A percentile compares a stretch with the other conserved stretches of the same genome.
Evolutionary conservation across 2,329 filamentous ascomycete species (phyloP).

Genomic region (Pyricularia grisea): DNA sequence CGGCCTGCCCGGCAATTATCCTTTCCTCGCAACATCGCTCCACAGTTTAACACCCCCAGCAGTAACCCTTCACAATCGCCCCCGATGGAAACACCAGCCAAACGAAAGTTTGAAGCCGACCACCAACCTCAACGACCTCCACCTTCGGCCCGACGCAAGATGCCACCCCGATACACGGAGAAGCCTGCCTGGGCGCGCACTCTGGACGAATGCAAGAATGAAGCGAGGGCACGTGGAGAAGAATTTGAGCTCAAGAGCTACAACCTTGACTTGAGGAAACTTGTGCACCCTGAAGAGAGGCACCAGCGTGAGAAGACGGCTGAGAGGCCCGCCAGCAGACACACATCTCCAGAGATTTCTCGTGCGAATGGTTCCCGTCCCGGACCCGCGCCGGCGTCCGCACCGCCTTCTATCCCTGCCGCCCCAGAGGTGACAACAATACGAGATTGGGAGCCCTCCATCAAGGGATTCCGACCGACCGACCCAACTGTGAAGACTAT

Average conservation of each 20-base stretch:
- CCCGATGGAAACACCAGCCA: not conserved
- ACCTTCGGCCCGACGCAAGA: conserved; percentile 27
- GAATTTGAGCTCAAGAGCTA: conserved; percentile 22
- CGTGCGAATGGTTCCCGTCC: conserved; percentile 11
- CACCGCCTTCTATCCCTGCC: not conserved
- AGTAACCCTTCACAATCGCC: conserved; percentile 13
- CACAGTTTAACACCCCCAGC: conserved; percentile 4
- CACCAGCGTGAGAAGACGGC: conserved; percentile 10
- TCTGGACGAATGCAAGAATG: conserved; percentile 12
- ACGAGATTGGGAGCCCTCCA: conserved; percentile 55
- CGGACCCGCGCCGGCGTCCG: conserved; percentile 8
- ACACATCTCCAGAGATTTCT: conserved; percentile 36
- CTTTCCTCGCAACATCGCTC: not conserved
- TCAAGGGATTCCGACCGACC: conserved; percentile 60
- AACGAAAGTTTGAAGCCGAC: conserved; percentile 3
- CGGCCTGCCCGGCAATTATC: conserved; percentile 1
- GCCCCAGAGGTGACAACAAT: conserved; percentile 19
- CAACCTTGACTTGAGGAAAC: conserved; percentile 37
- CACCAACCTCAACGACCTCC: conserved; percentile 16
- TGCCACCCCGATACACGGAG: conserved; percentile 24
- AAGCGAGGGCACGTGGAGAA: conserved; percentile 18
- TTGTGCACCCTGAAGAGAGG: conserved; percentile 5
- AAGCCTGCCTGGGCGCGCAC: conserved; percentile 41
- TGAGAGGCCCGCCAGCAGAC: conserved; percentile 28
- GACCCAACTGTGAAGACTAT: conserved; percentile 67